Evolutionary conservation across 192 early-diverging fungal genomes (phyloP), one percentile per base, ranked within the genome.

Genomic region (Podila epicladia): DNA sequence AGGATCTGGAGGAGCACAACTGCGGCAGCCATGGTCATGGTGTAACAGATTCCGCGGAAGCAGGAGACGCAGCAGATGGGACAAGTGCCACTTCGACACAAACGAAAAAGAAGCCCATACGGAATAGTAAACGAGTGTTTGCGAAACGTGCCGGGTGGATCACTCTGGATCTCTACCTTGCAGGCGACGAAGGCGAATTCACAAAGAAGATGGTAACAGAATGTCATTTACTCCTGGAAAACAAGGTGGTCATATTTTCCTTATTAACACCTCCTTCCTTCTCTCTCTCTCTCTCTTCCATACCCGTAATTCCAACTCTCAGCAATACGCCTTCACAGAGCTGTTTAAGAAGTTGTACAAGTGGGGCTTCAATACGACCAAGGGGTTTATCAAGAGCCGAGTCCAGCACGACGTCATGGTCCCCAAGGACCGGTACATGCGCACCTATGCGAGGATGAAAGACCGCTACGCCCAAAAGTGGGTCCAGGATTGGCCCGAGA

Each of bases 401-500:
- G 86, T 89, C 12, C 72, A 87, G 20, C 91, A 93, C 68, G 95
- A 96, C 74, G 75, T 92, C 28, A 58, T 94, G 31, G 89, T 94
- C 6, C 79, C 85, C 53, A 93, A 95, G 65, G 91, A 93, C 19
- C 74, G 75, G 15, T 96, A 94, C 65, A 71, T 83, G 17, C 60
- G 80, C 63, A 92, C 85, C 24, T 95, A 95, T 48, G 75, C 84
- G 17, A 69, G 82, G 26, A 78, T 96, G 9, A 96, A 96, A 69
- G 75, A 76, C 24, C 91, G 84, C 51, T 91, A 96, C 73, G 91
- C 89, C 8, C 69, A 83, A 22, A 69, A 85, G 64, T 90, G 91
- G 87, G 90, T 96, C 7, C 77, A 84, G 59, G 86, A 85, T 38
- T 96, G 95, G 95, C 85, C 93, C 0, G 94, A 95, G 71, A 90